phyloP scores from a whole-genome alignment of 2,329 filamentous ascomycete genomes.

The Hypoxylon sp. region DNA sequence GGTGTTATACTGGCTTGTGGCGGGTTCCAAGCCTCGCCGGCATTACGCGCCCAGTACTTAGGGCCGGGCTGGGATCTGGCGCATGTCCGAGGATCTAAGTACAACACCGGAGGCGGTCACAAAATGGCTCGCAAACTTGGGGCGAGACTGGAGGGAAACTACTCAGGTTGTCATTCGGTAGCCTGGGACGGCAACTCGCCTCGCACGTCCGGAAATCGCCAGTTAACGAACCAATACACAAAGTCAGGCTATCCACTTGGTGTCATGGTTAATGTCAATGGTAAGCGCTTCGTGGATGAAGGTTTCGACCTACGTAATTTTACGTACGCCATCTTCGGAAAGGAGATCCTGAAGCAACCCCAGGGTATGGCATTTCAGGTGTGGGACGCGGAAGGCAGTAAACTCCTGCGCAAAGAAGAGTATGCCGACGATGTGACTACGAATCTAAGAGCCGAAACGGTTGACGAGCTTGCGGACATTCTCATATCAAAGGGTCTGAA shows the following conservation, averaged over 20 bases:
- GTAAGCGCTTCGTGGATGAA: constrained; percentile 74
- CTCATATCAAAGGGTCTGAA: constrained; percentile 61
- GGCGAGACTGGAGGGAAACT: constrained; percentile 67
- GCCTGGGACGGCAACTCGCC: constrained; percentile 74
- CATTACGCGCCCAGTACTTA: constrained; percentile 64
- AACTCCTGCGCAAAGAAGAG: constrained; percentile 70
- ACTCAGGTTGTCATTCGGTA: constrained; percentile 73
- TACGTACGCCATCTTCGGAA: constrained; percentile 74
- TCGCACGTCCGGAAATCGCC: constrained; percentile 64
- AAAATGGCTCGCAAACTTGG: constrained; percentile 64
- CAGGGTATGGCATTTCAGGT: constrained; percentile 71
- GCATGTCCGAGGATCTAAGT: constrained; percentile 71
- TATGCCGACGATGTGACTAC: constrained; percentile 69
- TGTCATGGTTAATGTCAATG: constrained; percentile 70
- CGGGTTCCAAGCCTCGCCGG: constrained; percentile 72
- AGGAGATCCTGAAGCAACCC: constrained; percentile 70
- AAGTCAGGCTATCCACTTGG: constrained; percentile 77
- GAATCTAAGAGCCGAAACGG: constrained; percentile 61
- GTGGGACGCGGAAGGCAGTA: constrained; percentile 66
- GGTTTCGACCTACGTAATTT: constrained; percentile 74
- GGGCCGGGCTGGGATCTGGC: constrained; percentile 73
- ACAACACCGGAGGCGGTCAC: constrained; percentile 71
- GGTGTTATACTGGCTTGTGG: constrained; percentile 68
- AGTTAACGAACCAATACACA: constrained; percentile 74
- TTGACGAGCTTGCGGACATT: constrained; percentile 68